Conservation (phyloP, 2,329 filamentous ascomycete genomes). For the Fusarium stilboides region DNA sequence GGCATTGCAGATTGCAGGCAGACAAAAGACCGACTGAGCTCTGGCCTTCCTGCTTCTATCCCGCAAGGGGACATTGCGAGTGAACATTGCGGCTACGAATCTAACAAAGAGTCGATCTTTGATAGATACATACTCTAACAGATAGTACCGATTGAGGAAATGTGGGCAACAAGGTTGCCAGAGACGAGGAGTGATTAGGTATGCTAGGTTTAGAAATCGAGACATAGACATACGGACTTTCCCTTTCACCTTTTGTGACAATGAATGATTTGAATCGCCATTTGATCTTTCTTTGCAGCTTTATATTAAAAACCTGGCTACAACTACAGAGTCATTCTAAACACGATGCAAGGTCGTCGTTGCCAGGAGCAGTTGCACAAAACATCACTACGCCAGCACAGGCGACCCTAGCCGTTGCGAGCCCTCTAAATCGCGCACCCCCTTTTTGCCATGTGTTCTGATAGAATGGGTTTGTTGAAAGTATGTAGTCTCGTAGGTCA, state of each 20-base stretch:
- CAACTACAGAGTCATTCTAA: background rate
- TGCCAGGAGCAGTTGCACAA: background rate
- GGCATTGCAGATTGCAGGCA: constrained; percentile 8
- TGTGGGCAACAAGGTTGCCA: background rate
- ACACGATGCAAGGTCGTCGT: background rate
- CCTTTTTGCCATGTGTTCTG: too few species aligned
- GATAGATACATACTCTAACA: constrained; percentile 13
- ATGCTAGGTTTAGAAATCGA: constrained; percentile 29
- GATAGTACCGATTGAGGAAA: constrained; percentile 10
- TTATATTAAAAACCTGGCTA: background rate
- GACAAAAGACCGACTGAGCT: constrained; percentile 15
- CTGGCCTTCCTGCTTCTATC: constrained; percentile 8
- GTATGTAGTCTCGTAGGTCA: background rate
- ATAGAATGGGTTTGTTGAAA: background rate
- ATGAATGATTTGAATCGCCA: background rate
- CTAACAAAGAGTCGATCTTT: constrained; percentile 26
- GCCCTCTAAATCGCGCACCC: background rate
- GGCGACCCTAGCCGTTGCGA: background rate
- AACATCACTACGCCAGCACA: background rate
- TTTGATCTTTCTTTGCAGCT: background rate
- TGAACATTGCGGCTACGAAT: constrained; percentile 19
- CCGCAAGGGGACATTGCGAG: background rate
- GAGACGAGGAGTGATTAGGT: constrained; percentile 7
- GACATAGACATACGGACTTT: constrained; percentile 10
- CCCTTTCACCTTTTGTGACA: constrained; percentile 3